A percentile compares a stretch with the other conserved stretches of the same genome.
These are phyloP conservation scores for Pelargonium myrrhifolium DNA, from an alignment of 441 rosid species.

Conservation along the genomic window DNA sequence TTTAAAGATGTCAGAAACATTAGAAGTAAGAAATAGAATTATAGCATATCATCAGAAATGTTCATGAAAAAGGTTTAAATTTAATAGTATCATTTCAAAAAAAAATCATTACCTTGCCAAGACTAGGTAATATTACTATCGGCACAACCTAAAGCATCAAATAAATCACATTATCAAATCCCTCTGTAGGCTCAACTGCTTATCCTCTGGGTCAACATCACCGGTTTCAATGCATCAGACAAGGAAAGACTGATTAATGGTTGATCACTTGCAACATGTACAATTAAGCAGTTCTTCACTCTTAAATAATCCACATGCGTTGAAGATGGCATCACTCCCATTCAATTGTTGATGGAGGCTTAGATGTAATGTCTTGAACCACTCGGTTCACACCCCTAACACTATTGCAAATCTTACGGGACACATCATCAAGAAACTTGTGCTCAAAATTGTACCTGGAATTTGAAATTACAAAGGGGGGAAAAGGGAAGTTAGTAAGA, in stretches of 20 bases:
- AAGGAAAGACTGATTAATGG: not conserved
- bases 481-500: not conserved
- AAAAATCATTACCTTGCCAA: constrained; percentile 11
- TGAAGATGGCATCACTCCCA: constrained; percentile 55
- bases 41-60: not conserved
- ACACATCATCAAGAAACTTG: constrained; percentile 70
- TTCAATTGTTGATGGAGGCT: constrained; percentile 95
- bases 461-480: constrained; percentile 12
- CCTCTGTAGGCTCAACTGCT: not conserved
- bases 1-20: not conserved
- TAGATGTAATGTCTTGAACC: constrained; percentile 85
- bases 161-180: constrained; percentile 18
- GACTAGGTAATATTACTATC: constrained; percentile 13
- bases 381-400: constrained; percentile 90
- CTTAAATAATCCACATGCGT: constrained; percentile 7
- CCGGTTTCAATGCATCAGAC: not conserved
- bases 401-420: constrained; percentile 72
- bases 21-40: too few relatives aligned
- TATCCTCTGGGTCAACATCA: constrained; percentile 10
- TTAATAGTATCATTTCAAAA: not conserved
- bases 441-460: constrained; percentile 84
- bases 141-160: constrained; percentile 16
- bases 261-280: constrained; percentile 13
- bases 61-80: not conserved
- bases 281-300: constrained; percentile 8